Evolutionary conservation across 306 rosid genomes (phyloP), one percentile per base, ranked within the genome.

Genomic region (Quercus suber): DNA sequence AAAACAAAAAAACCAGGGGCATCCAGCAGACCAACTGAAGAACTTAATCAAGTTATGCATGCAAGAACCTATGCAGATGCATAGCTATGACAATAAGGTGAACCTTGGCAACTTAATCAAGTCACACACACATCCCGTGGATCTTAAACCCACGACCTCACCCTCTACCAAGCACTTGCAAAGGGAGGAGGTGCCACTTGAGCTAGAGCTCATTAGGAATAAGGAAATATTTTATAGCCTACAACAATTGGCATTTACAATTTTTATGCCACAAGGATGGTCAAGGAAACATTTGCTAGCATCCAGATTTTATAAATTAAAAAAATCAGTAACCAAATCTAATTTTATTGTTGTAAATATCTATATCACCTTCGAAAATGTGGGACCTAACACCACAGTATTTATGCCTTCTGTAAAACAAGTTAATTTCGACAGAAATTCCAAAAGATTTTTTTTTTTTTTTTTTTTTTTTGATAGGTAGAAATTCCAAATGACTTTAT

Each of bases 1-100:
- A 49, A 49, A 43, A 43, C 51, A 45, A 11, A 74, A 76, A 56
- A 83, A 67, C 69, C 67, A 9, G 51, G 41, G 69, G 76, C 67
- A 76, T 75, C 76, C 53, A 75, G 52, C 27, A 63, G 78, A 63
- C 63, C 78, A 74, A 79, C 37, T 17, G 71, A 69, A 55, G 71
- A 41, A 63, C 79, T 13, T 55, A 51, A 41, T 69, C 57, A n/a
- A 78, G 81, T 55, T 76, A 69, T 55, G 73, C 12, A 33, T 5
- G 56, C 30, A 56, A 51, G 41, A 75, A 49, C 35, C 56, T 41
- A 8, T 49, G 61, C 45, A 27, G 45, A 55, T 65, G n/a, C 79
- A 81, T 17, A 69, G 71, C 71, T 65, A 14, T 68, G 18, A 71
- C 25, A 20, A 76, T 1, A 63, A 27, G n/a, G 45, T 23, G 17